A percentile compares a stretch with the other conserved stretches of the same genome.
phyloP scores from a whole-genome alignment of 345 rosid genomes.

The Syzygium jambos region DNA sequence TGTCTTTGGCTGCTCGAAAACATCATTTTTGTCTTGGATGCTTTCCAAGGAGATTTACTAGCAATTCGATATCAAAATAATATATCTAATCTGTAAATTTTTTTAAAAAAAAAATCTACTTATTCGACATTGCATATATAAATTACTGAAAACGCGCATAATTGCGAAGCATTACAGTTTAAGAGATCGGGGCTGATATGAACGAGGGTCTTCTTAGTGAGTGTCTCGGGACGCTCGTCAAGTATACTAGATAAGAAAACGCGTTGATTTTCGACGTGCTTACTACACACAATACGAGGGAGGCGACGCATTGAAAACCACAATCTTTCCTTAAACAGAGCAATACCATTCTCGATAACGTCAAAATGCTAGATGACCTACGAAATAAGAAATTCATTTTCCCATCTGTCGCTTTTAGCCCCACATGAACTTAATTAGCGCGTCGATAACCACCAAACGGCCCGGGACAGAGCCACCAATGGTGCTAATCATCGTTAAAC shows the following conservation, averaged over 20 bases:
- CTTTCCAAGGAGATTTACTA: not conserved
- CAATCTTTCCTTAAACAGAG: not conserved
- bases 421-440: not conserved
- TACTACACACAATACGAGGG: not conserved
- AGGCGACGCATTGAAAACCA: not conserved
- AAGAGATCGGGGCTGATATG: not conserved
- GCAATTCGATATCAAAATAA: not conserved
- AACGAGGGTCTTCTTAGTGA: not conserved
- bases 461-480: not conserved
- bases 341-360: not conserved
- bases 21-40: not conserved
- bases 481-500: not conserved
- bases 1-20: not conserved
- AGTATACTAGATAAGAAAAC: not conserved
- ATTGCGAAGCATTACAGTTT: not conserved
- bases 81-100: not conserved
- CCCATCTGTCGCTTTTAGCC: no score
- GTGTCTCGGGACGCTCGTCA: rapidly evolving
- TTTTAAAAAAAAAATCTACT: not conserved
- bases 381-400: not conserved
- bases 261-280: not conserved
- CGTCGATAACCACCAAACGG: not conserved
- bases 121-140: not conserved
- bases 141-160: not conserved
- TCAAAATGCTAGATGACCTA: not conserved